Conservation (phyloP, 1,284 basidiomycete species). For the Ceratobasidium sp. region DNA sequence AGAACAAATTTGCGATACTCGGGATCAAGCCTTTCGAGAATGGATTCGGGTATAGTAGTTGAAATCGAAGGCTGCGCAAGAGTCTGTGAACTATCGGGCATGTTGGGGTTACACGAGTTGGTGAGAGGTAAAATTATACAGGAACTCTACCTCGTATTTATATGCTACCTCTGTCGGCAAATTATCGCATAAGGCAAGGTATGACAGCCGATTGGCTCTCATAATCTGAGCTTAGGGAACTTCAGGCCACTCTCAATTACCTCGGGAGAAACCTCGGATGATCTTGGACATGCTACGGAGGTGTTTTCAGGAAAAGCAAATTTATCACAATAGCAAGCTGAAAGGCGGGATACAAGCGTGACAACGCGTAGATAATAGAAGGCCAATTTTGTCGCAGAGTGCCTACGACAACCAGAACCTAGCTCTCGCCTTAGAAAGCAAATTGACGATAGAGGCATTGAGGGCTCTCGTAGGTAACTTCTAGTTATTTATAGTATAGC, state of each 20-base stretch:
- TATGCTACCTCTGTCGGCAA: background rate
- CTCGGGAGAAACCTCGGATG: background rate
- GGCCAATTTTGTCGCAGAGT: too few species aligned
- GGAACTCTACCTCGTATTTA: background rate
- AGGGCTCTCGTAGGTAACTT: too few species aligned
- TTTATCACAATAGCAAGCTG: too few species aligned
- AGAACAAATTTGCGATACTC: slow-evolving; percentile 25
- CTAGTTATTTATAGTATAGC: too few species aligned
- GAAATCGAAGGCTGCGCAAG: background rate
- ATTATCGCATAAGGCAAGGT: background rate
- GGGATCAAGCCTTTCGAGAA: slow-evolving; percentile 18
- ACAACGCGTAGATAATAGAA: too few species aligned
- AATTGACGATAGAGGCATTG: too few species aligned
- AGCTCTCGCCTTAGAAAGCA: too few species aligned
- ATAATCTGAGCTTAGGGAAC: background rate
- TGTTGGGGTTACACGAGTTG: background rate
- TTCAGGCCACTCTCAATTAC: too few species aligned
- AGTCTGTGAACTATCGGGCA: background rate
- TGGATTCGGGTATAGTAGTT: background rate
- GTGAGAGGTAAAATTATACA: too few species aligned
- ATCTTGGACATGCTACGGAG: background rate
- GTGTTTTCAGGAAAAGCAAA: too few species aligned
- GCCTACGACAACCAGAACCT: too few species aligned
- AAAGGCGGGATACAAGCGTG: too few species aligned
- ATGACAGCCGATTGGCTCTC: background rate